Conservation (phyloP, 768 basidiomycete genomes). For the Coprinellus micaceus region DNA sequence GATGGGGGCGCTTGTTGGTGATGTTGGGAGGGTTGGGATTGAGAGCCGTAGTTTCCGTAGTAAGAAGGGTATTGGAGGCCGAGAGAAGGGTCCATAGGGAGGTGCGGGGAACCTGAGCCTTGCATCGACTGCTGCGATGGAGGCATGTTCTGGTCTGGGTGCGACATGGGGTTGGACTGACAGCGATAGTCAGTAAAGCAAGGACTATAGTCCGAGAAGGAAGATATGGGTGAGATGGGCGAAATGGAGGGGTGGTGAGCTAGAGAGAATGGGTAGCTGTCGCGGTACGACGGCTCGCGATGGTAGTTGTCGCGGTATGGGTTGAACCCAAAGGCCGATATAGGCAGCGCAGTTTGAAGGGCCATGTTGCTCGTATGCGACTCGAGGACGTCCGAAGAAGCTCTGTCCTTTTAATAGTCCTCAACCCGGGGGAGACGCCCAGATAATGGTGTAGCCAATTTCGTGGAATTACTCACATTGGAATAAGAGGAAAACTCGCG, state of each 20-base stretch:
- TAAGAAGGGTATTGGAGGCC: slow-evolving; percentile 59
- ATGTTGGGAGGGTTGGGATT: slow-evolving; percentile 44
- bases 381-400: too few relatives aligned
- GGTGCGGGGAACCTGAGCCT: slow-evolving; percentile 55
- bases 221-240: slow-evolving; percentile 14
- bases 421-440: not conserved
- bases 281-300: too few relatives aligned
- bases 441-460: too few relatives aligned
- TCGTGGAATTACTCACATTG: too few relatives aligned
- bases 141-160: slow-evolving; percentile 37
- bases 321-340: slow-evolving; percentile 32
- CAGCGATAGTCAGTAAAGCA: slow-evolving; percentile 28
- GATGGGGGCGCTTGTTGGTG: slow-evolving; percentile 48
- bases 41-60: slow-evolving; percentile 54
- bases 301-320: slow-evolving; percentile 28
- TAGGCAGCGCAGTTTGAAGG: slow-evolving; percentile 23
- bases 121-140: slow-evolving; percentile 40
- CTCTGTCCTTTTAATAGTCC: not conserved
- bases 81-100: slow-evolving; percentile 69
- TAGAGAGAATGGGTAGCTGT: too few relatives aligned
- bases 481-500: not conserved
- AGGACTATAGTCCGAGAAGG: slow-evolving; percentile 20
- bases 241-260: slow-evolving; percentile 19
- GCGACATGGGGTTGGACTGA: slow-evolving; percentile 26
- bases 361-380: not conserved